These are phyloP conservation scores for Rhododendron kiyosumense DNA, from an alignment of 148 eudicot species.

Conservation along the genomic window DNA sequence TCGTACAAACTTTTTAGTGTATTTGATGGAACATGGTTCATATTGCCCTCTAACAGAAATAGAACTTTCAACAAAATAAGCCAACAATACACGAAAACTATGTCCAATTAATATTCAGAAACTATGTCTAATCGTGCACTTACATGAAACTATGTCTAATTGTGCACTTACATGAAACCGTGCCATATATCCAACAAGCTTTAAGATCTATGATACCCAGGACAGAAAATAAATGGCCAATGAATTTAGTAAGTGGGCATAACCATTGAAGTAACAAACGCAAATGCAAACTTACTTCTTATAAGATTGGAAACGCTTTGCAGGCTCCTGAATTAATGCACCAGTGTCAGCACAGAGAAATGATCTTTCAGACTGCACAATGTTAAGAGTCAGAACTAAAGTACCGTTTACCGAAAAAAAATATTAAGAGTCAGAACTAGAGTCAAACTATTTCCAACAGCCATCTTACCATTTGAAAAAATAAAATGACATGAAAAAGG, in stretches of 20 bases:
- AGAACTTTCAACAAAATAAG: background rate
- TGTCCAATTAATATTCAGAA: background rate
- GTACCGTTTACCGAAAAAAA: background rate
- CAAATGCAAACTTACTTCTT: slow-evolving; percentile 63
- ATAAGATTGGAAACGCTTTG: slow-evolving; percentile 65
- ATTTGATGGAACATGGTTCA: background rate
- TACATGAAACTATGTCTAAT: background rate
- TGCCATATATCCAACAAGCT: background rate
- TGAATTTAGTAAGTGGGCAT: background rate
- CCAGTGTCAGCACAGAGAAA: slow-evolving; percentile 94
- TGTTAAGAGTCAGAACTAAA: background rate
- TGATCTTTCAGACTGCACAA: slow-evolving; percentile 77
- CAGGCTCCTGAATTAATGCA: slow-evolving; percentile 65
- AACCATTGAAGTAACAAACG: background rate
- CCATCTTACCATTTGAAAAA: background rate
- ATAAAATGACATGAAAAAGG: background rate
- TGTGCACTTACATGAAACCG: background rate
- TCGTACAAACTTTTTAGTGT: background rate
- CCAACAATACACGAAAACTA: background rate
- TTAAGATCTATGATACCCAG: background rate
- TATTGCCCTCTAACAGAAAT: background rate
- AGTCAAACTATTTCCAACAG: slow-evolving; percentile 10
- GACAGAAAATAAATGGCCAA: background rate
- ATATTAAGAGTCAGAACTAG: slow-evolving; percentile 4
- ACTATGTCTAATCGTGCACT: background rate